phyloP scores from a whole-genome alignment of 148 eudicot genomes.

The Amaranthus hypochondriacus region DNA sequence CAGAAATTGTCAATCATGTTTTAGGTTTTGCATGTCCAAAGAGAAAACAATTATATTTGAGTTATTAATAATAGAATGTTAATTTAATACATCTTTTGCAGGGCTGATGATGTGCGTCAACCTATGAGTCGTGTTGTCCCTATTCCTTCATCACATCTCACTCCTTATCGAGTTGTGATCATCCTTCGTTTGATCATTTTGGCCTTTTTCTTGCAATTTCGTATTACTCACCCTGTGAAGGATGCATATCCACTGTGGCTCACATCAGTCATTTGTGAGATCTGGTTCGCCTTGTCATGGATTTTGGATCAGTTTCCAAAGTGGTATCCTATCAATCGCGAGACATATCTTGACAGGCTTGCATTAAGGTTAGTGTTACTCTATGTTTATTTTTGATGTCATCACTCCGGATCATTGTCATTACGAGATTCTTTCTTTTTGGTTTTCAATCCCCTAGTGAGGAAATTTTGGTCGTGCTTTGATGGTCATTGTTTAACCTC shows the following conservation, averaged over 20 bases:
- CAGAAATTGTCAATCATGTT: not conserved
- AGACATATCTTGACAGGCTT: conserved; percentile 89
- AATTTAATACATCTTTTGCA: conserved; percentile 28
- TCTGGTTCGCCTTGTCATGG: conserved; percentile 98
- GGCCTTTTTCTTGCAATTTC: conserved; percentile 90
- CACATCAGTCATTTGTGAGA: conserved; percentile 86
- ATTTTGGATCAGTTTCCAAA: conserved; percentile 98
- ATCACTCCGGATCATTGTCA: not conserved
- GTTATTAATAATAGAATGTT: too few species aligned
- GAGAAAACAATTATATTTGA: not conserved
- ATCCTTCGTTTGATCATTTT: conserved; percentile 82
- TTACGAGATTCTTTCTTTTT: not conserved
- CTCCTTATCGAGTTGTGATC: conserved; percentile 89
- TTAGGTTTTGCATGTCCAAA: not conserved
- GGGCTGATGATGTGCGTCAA: conserved; percentile 95
- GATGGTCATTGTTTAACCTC: not conserved
- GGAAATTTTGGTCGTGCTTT: not conserved
- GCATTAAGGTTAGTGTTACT: conserved; percentile 64
- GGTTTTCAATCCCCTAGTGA: not conserved
- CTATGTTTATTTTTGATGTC: not conserved
- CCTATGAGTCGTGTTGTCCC: conserved; percentile 94
- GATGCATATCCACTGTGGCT: conserved; percentile 98
- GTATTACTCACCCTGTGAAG: conserved; percentile 81
- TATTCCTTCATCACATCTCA: conserved; percentile 67
- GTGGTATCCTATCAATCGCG: conserved; percentile 95